A percentile compares a stretch with the other conserved stretches of the same genome.
Conservation (phyloP, 2,329 filamentous ascomycete genomes). For the Colletotrichum godetiae region DNA sequence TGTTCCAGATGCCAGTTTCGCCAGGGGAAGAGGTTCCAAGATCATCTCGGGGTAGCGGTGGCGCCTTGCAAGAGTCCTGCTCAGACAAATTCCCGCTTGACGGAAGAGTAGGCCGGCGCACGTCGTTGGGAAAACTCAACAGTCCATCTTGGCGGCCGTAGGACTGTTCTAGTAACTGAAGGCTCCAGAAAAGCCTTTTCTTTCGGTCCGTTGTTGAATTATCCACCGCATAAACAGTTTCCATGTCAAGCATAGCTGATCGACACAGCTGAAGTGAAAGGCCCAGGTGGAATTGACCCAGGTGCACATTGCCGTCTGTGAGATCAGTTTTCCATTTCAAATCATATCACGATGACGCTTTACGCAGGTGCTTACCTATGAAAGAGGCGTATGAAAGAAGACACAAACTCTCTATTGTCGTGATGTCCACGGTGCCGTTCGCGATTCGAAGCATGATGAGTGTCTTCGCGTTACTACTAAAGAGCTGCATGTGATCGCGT, state of each 20-base stretch:
- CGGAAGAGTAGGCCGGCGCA: slow-evolving; percentile 50
- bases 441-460: slow-evolving; percentile 61
- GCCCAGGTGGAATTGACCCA: slow-evolving; percentile 62
- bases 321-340: slow-evolving; percentile 23
- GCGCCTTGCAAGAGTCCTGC: slow-evolving; percentile 45
- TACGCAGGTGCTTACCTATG: slow-evolving; percentile 49
- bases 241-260: slow-evolving; percentile 59
- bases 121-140: slow-evolving; percentile 53
- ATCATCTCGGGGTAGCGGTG: slow-evolving; percentile 56
- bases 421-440: slow-evolving; percentile 60
- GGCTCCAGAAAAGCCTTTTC: slow-evolving; percentile 62
- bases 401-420: slow-evolving; percentile 63
- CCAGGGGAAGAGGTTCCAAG: slow-evolving; percentile 52
- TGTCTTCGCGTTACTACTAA: slow-evolving; percentile 53
- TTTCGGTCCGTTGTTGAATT: slow-evolving; percentile 55
- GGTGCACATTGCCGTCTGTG: slow-evolving; percentile 58
- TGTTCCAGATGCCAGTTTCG: slow-evolving; percentile 62
- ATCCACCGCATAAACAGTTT: slow-evolving; percentile 49
- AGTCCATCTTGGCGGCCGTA: slow-evolving; percentile 60
- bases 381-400: slow-evolving; percentile 61
- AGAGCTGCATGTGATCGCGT: slow-evolving; percentile 46
- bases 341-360: background rate
- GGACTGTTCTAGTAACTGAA: slow-evolving; percentile 60
- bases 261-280: slow-evolving; percentile 62
- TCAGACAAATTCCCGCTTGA: slow-evolving; percentile 40